phyloP scores from a whole-genome alignment of 768 basidiomycete genomes.

The Mycena vitilis region DNA sequence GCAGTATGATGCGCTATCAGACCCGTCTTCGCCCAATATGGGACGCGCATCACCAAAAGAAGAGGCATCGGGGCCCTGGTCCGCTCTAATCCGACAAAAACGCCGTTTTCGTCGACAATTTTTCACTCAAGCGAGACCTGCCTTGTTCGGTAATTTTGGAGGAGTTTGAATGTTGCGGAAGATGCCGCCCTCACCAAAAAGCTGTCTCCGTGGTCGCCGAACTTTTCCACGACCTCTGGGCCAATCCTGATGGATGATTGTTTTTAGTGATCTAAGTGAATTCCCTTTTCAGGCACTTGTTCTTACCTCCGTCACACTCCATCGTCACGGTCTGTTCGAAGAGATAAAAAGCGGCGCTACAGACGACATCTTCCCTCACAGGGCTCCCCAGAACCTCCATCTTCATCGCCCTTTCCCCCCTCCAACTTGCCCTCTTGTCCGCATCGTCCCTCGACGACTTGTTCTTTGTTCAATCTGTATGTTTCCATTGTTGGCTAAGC shows the following conservation, averaged over 20 bases:
- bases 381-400: slow-evolving; percentile 10
- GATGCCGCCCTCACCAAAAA: not conserved
- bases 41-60: slow-evolving; percentile 16
- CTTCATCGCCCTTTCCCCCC: not conserved
- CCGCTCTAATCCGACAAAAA: slow-evolving; percentile 11
- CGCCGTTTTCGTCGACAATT: slow-evolving; percentile 9
- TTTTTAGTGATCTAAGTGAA: not conserved
- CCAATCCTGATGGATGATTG: not conserved
- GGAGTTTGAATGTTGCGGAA: slow-evolving; percentile 3
- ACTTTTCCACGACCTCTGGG: not conserved
- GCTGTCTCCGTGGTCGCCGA: not conserved
- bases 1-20: slow-evolving; percentile 26
- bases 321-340: slow-evolving; percentile 11
- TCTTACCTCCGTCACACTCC: not conserved
- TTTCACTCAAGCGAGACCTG: slow-evolving; percentile 7
- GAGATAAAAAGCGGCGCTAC: slow-evolving; percentile 26
- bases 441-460: slow-evolving; percentile 6
- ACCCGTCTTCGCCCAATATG: slow-evolving; percentile 2
- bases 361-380: slow-evolving; percentile 11
- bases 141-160: slow-evolving; percentile 6
- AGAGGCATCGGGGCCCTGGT: not conserved
- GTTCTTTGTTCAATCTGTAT: slow-evolving; percentile 18
- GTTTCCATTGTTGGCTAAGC: slow-evolving; percentile 28
- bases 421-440: slow-evolving; percentile 3
- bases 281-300: slow-evolving; percentile 12